A percentile compares a stretch with the other conserved stretches of the same genome.
Evolutionary conservation across 305 asterid genomes (phyloP).

Genomic region (Rubia occidens): DNA sequence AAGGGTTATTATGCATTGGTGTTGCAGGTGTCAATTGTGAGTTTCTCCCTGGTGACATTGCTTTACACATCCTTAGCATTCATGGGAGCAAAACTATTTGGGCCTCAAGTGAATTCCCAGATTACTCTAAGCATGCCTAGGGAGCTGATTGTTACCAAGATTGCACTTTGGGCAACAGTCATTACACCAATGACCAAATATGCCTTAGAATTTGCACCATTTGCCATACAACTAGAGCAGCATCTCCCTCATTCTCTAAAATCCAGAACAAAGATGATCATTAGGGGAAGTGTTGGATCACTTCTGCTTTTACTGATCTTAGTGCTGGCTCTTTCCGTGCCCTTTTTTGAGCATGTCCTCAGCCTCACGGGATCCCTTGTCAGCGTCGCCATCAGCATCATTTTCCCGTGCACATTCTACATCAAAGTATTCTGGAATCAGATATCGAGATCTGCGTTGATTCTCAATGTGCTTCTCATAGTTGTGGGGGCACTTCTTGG

Average conservation of each 20-base stretch:
- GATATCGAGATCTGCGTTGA: conserved; percentile 27
- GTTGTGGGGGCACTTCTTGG: conserved; percentile 41
- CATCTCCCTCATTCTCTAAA: conserved; percentile 36
- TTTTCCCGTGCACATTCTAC: conserved; percentile 54
- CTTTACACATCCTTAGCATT: conserved; percentile 51
- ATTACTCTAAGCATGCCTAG: conserved; percentile 73
- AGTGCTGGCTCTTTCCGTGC: conserved; percentile 48
- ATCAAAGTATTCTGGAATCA: conserved; percentile 48
- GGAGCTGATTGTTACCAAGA: conserved; percentile 36
- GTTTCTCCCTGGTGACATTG: conserved; percentile 49
- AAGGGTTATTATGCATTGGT: too few relatives aligned
- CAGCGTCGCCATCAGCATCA: conserved; percentile 44
- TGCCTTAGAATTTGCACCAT: conserved; percentile 61
- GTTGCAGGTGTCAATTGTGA: conserved; percentile 49
- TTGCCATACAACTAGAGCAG: conserved; percentile 54
- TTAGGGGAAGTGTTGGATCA: conserved; percentile 50
- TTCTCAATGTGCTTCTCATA: conserved; percentile 35
- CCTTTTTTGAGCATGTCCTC: conserved; percentile 58
- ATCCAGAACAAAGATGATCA: conserved; percentile 35
- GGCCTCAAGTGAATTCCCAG: conserved; percentile 54
- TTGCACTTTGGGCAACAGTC: conserved; percentile 69
- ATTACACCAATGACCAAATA: conserved; percentile 70
- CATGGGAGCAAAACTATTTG: conserved; percentile 65
- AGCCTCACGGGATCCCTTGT: conserved; percentile 72
- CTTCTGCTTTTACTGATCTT: conserved; percentile 39